Conservation (phyloP, 2,329 filamentous ascomycete species). For the Hymenoscyphus scutula region DNA sequence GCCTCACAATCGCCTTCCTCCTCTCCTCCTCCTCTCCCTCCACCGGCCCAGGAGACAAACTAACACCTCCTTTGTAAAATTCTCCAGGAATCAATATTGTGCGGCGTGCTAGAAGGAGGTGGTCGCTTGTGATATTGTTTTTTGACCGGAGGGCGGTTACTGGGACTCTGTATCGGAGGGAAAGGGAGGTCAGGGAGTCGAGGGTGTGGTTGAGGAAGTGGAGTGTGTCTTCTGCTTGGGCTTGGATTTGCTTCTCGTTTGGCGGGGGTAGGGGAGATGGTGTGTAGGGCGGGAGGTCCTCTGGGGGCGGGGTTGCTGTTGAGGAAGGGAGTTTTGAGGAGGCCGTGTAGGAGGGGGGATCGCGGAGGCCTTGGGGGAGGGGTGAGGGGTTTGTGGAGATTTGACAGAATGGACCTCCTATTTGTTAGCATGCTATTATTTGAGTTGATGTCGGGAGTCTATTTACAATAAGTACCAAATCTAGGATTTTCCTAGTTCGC, state of each 20-base stretch:
- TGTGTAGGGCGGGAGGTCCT: slow-evolving; percentile 28
- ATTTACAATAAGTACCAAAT: slow-evolving; percentile 46
- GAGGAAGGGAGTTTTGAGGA: slow-evolving; percentile 9
- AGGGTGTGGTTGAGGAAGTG: slow-evolving; percentile 71
- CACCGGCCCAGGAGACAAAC: slow-evolving; percentile 67
- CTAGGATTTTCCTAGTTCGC: slow-evolving; percentile 31
- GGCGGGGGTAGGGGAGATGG: slow-evolving; percentile 17
- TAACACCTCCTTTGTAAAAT: slow-evolving; percentile 65
- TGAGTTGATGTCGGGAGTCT: no score
- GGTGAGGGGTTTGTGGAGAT: slow-evolving; percentile 60
- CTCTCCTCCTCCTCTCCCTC: slow-evolving; percentile 73
- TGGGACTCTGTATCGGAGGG: slow-evolving; percentile 70
- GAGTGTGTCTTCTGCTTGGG: slow-evolving; percentile 59
- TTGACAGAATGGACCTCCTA: slow-evolving; percentile 68
- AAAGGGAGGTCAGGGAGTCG: slow-evolving; percentile 67
- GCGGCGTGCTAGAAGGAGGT: slow-evolving; percentile 65
- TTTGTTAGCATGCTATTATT: slow-evolving; percentile 1
- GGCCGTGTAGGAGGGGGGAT: slow-evolving; percentile 63
- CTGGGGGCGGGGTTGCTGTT: slow-evolving; percentile 23
- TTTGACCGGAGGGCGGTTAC: slow-evolving; percentile 57
- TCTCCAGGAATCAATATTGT: slow-evolving; percentile 70
- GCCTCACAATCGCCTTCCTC: slow-evolving; percentile 66
- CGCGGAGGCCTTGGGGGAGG: slow-evolving; percentile 61
- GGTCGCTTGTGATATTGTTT: slow-evolving; percentile 71
- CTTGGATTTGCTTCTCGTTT: slow-evolving; percentile 25